Evolutionary conservation across 257 asterid genomes (phyloP), one percentile per base, ranked within the genome.

Genomic region (Petunia secreta): DNA sequence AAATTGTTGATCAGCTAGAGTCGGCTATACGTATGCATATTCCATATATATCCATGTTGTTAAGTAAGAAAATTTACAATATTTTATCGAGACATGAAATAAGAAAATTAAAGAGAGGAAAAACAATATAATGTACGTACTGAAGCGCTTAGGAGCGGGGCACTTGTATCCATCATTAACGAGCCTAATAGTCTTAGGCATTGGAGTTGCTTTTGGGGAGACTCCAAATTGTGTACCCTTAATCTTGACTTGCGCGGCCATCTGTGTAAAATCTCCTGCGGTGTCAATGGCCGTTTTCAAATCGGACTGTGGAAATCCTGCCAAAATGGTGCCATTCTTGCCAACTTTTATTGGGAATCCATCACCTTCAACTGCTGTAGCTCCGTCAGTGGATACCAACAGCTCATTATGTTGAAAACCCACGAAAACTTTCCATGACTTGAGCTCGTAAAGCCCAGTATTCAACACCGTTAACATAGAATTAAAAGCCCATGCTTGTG

Each of bases 251-350:
- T 89, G 83, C 1, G 74, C 94, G 75, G 87, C 91, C 92, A 92
- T 91, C 89, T 92, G 96, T 8, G 85, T 50, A 7, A 59, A 82
- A 80, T 96, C 98, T 0, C 88, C 90, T 0, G 99, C 99, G 0
- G 99, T 96, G 1, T 96, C 99, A 46, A 96, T 92, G 10, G 99
- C 98, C 0, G 99, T 96, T 57, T 91, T 87, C 71, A 96, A 80
- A 84, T 96, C 99, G 0, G 94, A 8, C 84, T 84, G 86, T 1
- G 98, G 99, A 41, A 80, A 89, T 1, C 99, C 99, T 0, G 93
- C 91, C 2, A 96, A 75, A 14, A 80, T n/a, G 0, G 98, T 92
- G 50, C 97, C 98, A 8, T 96, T 94, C 14, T 90, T 93, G 41
- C 91, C 91, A 1, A 86, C 90, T n/a, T 57, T 60, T 41, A 86